phyloP scores from a whole-genome alignment of 2,329 filamentous ascomycete species.

The Cladophialophora immunda region DNA sequence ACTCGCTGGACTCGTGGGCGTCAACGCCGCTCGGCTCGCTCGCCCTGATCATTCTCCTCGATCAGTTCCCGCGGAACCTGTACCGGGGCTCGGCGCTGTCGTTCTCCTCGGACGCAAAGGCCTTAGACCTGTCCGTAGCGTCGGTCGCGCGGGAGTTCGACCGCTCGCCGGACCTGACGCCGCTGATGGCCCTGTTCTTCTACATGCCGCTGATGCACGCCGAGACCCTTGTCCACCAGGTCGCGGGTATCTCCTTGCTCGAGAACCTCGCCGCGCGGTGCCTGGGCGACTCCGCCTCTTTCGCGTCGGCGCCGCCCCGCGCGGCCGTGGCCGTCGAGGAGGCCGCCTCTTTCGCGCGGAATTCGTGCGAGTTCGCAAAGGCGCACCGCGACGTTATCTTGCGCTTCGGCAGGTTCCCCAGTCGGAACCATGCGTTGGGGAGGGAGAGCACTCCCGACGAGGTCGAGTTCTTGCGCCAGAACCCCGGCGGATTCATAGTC shows the following conservation, averaged over 20 bases:
- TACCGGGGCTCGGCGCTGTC: conserved; percentile 46
- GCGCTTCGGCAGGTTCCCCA: conserved; percentile 43
- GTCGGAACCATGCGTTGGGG: conserved; percentile 41
- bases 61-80: conserved; percentile 51
- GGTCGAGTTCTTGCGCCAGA: conserved; percentile 30
- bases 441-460: conserved; percentile 35
- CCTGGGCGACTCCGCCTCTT: conserved; percentile 5
- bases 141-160: conserved; percentile 45
- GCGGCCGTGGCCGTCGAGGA: conserved; percentile 19
- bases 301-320: background rate
- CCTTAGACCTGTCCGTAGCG: conserved; percentile 41
- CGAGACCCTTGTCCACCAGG: conserved; percentile 47
- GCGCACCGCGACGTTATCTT: conserved; percentile 37
- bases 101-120: conserved; percentile 46
- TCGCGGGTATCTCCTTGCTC: conserved; percentile 41
- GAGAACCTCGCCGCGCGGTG: conserved; percentile 39
- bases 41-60: conserved; percentile 50
- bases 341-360: conserved; percentile 33
- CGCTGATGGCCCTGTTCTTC: conserved; percentile 35
- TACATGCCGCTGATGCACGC: conserved; percentile 50
- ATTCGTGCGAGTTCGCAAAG: conserved; percentile 37
- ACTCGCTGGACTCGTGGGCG: conserved; percentile 36
- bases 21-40: conserved; percentile 42
- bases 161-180: conserved; percentile 35
- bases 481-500: conserved; percentile 29